These are phyloP conservation scores for Ogataea wickerhamii DNA, from an alignment of 805 yeast genomes.

Conservation along the genomic window DNA sequence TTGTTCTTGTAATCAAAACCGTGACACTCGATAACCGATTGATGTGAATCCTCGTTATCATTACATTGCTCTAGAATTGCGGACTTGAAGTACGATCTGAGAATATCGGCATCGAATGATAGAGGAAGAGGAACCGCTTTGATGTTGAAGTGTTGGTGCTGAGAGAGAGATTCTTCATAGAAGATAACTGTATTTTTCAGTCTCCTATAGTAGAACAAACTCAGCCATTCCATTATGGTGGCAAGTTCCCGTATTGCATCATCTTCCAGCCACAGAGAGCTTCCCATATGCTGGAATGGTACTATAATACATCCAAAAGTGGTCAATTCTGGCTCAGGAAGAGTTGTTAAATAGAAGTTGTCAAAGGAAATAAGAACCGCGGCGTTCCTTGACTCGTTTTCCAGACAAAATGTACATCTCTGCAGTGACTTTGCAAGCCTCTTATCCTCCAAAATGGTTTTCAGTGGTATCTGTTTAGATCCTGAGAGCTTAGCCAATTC, in stretches of 20 bases:
- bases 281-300: constrained; percentile 39
- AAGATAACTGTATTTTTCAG: constrained; percentile 37
- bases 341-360: constrained; percentile 35
- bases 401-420: constrained; percentile 37
- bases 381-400: constrained; percentile 24
- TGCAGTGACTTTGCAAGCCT: constrained; percentile 31
- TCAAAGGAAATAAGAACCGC: constrained; percentile 34
- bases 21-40: constrained; percentile 37
- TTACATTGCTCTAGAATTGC: constrained; percentile 37
- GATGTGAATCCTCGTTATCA: constrained; percentile 38
- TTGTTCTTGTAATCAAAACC: constrained; percentile 24
- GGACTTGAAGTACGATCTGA: constrained; percentile 41
- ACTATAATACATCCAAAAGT: constrained; percentile 36
- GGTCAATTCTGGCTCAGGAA: constrained; percentile 40
- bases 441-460: constrained; percentile 20
- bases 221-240: constrained; percentile 40
- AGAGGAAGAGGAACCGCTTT: constrained; percentile 42
- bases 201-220: constrained; percentile 37
- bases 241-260: constrained; percentile 42
- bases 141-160: constrained; percentile 38
- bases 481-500: constrained; percentile 33
- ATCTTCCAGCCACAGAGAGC: constrained; percentile 39
- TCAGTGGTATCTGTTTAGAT: constrained; percentile 22
- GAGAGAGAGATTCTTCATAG: constrained; percentile 40
- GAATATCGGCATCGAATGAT: constrained; percentile 23